These are phyloP conservation scores for Rhizopogon roseolus DNA, from an alignment of 768 basidiomycete genomes.

Conservation along the genomic window DNA sequence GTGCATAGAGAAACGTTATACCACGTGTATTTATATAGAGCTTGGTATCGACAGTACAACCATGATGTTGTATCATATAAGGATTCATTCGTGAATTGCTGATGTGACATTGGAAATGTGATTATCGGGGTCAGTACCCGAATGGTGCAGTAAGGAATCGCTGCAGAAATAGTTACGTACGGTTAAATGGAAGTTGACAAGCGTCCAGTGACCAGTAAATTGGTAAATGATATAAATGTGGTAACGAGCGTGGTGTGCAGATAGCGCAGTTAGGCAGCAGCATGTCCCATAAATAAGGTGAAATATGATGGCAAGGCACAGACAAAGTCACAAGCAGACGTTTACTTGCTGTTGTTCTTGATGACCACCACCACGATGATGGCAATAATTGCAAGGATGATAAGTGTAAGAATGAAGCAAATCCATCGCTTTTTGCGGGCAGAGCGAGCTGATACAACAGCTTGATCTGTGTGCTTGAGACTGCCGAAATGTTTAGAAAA, in stretches of 20 bases:
- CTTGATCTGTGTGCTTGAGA: conserved; percentile 78
- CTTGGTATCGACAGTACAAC: background rate
- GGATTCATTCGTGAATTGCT: background rate
- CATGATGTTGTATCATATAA: background rate
- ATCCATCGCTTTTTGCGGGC: conserved; percentile 98
- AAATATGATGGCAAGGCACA: conserved; percentile 10
- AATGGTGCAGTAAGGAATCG: background rate
- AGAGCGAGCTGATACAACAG: conserved; percentile 78
- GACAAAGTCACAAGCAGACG: conserved; percentile 14
- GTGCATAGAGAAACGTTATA: conserved; percentile 23
- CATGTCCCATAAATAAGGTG: background rate
- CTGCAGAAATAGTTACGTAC: too few relatives aligned
- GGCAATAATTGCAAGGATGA: conserved; percentile 64
- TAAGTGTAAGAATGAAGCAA: conserved; percentile 74
- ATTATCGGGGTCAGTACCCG: background rate
- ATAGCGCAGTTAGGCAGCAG: background rate
- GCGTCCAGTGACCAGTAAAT: background rate
- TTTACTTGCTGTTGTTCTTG: conserved; percentile 36
- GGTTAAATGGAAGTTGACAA: background rate
- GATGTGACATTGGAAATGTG: background rate
- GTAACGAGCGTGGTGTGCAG: background rate
- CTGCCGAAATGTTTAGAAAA: conserved; percentile 34
- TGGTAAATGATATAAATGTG: background rate
- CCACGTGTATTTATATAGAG: background rate
- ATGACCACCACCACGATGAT: conserved; percentile 58